These are phyloP conservation scores for Sclerotinia minor DNA, from an alignment of 2,329 filamentous ascomycete species.

Conservation along the genomic window DNA sequence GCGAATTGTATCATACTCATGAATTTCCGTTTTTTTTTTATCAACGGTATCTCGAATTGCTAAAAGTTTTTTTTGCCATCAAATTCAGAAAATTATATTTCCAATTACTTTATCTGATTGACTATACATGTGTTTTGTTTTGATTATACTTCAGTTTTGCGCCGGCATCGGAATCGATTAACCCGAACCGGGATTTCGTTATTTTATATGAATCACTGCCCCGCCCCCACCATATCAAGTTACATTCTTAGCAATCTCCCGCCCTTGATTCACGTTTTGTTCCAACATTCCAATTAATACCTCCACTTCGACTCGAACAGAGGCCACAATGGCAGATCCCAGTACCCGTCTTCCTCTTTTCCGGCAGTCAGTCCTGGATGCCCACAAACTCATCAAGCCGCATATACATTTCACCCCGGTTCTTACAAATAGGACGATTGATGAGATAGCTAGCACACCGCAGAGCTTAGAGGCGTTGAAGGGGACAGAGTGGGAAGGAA, in stretches of 20 bases:
- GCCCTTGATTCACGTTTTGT: neutral
- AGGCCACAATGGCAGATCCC: constrained; percentile 52
- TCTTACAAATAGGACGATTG: constrained; percentile 74
- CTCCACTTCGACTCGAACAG: neutral
- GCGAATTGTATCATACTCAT: constrained; percentile 43
- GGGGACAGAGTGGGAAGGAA: constrained; percentile 58
- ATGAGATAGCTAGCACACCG: constrained; percentile 70
- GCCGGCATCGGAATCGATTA: constrained; percentile 15
- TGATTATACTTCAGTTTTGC: neutral
- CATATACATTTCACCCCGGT: constrained; percentile 84
- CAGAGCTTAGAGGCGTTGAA: constrained; percentile 55
- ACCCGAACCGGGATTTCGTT: neutral
- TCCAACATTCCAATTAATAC: neutral
- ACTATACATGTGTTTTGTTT: constrained; percentile 14
- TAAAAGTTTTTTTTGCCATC: constrained; percentile 39
- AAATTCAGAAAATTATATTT: constrained; percentile 21
- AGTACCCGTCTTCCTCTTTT: constrained; percentile 64
- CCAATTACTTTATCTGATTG: neutral
- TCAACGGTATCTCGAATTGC: constrained; percentile 40
- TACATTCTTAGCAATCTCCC: neutral
- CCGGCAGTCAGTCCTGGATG: constrained; percentile 67
- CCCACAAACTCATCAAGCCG: constrained; percentile 70
- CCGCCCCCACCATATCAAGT: constrained; percentile 5
- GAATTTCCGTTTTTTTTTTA: constrained; percentile 30
- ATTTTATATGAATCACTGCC: constrained; percentile 16